These are phyloP conservation scores for Colletotrichum sp. DNA, from an alignment of 2,329 filamentous ascomycete genomes.

Conservation along the genomic window DNA sequence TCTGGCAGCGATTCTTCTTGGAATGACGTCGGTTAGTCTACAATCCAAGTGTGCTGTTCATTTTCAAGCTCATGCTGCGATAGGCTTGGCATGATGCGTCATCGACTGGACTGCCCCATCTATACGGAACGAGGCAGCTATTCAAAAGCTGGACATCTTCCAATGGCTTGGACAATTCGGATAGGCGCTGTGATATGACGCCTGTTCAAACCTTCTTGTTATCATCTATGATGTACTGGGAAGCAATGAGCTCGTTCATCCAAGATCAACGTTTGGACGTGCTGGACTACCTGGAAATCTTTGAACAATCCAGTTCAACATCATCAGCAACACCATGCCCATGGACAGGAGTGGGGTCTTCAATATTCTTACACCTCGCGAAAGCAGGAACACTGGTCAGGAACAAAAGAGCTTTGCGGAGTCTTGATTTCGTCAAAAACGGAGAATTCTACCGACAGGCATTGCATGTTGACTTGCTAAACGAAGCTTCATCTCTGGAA, in stretches of 20 bases:
- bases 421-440: not conserved
- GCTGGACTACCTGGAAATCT: not conserved
- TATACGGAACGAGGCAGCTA: not conserved
- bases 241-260: not conserved
- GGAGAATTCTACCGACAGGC: not conserved
- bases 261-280: not conserved
- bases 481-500: not conserved
- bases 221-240: not conserved
- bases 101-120: not conserved
- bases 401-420: not conserved
- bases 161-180: fast-evolving
- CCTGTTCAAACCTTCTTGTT: not conserved
- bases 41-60: too few relatives aligned
- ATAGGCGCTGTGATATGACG: fast-evolving
- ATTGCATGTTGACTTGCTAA: not conserved
- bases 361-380: not conserved
- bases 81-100: not conserved
- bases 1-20: not conserved
- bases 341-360: not conserved
- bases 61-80: not conserved
- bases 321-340: not conserved
- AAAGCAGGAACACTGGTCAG: not conserved
- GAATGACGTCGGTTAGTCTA: not conserved
- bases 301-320: not conserved
- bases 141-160: not conserved